Conservation (phyloP, 169 alveolate genomes). For the Babesia divergens region DNA sequence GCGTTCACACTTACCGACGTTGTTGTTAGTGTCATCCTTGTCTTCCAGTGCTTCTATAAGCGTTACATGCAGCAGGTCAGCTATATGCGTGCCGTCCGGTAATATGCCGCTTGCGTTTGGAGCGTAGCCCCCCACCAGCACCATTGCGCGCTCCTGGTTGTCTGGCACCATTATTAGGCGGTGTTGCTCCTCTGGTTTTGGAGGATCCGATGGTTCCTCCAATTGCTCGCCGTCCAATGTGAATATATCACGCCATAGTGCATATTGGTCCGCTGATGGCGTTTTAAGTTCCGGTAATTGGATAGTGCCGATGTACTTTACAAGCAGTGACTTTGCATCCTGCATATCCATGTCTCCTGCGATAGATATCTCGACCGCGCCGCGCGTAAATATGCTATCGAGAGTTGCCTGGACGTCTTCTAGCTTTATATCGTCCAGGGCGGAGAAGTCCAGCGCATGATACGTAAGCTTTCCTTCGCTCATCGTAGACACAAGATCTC, state of each 20-base stretch:
- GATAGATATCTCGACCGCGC: slow-evolving; percentile 30
- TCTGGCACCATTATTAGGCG: slow-evolving; percentile 66
- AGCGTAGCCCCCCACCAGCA: slow-evolving; percentile 77
- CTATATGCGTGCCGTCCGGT: slow-evolving; percentile 76
- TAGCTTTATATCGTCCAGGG: slow-evolving; percentile 22
- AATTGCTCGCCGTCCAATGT: background rate
- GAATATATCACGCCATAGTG: background rate
- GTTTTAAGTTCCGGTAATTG: slow-evolving; percentile 5
- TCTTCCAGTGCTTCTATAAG: slow-evolving; percentile 21
- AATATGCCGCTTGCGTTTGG: slow-evolving; percentile 78
- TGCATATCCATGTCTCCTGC: slow-evolving; percentile 17
- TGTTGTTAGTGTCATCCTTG: background rate
- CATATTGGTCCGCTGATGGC: background rate
- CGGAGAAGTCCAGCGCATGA: slow-evolving; percentile 57
- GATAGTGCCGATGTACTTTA: slow-evolving; percentile 33
- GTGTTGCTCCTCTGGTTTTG: slow-evolving; percentile 24
- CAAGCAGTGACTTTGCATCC: slow-evolving; percentile 24
- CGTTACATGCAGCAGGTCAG: slow-evolving; percentile 38
- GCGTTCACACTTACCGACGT: slow-evolving; percentile 6
- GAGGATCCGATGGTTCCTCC: background rate
- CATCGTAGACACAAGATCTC: slow-evolving; percentile 68
- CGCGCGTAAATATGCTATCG: slow-evolving; percentile 25
- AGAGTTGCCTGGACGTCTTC: slow-evolving; percentile 55
- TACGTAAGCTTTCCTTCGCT: slow-evolving; percentile 66
- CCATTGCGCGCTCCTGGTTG: slow-evolving; percentile 79